phyloP scores from a whole-genome alignment of 192 early-diverging fungal genomes.

The Borealophlyctis nickersoniae region DNA sequence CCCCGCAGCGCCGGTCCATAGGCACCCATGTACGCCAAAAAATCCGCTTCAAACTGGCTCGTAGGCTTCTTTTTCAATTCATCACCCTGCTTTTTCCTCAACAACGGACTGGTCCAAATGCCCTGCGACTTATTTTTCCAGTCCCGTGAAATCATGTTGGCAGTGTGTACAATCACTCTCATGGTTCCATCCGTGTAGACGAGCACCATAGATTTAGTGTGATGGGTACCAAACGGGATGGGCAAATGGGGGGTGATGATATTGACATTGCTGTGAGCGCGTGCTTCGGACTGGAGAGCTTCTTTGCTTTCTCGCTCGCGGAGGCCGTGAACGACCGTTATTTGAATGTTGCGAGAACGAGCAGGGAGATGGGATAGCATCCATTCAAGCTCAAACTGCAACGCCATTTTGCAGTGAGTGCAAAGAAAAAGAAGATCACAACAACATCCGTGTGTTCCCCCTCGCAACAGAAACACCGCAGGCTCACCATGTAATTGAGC shows the following conservation, averaged over 20 bases:
- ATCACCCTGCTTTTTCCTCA: slow-evolving; percentile 28
- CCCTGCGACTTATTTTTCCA: slow-evolving; percentile 65
- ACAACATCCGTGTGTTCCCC: background rate
- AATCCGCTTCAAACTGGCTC: slow-evolving; percentile 49
- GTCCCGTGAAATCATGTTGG: slow-evolving; percentile 59
- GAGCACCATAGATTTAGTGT: slow-evolving; percentile 64
- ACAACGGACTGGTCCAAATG: slow-evolving; percentile 49
- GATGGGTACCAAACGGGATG: slow-evolving; percentile 46
- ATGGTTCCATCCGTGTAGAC: slow-evolving; percentile 43
- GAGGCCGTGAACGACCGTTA: slow-evolving; percentile 28
- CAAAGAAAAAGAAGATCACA: too few relatives aligned
- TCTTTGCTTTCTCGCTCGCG: background rate
- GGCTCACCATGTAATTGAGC: slow-evolving; percentile 30
- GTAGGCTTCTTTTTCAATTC: too few relatives aligned
- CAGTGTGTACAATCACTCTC: slow-evolving; percentile 59
- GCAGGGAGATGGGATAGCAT: slow-evolving; percentile 24
- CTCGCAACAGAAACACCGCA: background rate
- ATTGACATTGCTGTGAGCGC: slow-evolving; percentile 17
- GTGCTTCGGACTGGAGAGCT: slow-evolving; percentile 10
- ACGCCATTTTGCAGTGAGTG: background rate
- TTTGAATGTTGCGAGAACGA: slow-evolving; percentile 11
- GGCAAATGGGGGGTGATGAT: slow-evolving; percentile 18
- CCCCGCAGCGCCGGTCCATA: slow-evolving; percentile 37
- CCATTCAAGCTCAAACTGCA: slow-evolving; percentile 20
- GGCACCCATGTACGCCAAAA: slow-evolving; percentile 47